Evolutionary conservation across 2,329 filamentous ascomycete genomes (phyloP), one percentile per base, ranked within the genome.

Genomic region (Fusarium sublunatum): DNA sequence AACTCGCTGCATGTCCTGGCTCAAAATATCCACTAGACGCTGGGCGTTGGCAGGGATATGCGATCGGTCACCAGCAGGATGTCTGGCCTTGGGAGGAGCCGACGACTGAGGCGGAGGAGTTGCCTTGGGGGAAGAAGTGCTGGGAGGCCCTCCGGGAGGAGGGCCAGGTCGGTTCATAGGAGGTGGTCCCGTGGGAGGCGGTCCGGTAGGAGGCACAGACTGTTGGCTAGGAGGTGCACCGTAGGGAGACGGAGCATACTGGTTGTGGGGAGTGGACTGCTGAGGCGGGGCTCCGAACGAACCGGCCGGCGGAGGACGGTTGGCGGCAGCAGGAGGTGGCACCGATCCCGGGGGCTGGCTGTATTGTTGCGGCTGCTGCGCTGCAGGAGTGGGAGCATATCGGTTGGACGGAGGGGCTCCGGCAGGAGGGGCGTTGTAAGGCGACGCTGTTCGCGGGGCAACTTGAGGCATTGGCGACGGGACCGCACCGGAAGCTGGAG

Each of bases 21-120:
- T 89, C 43, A 99, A 83, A 34, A 96, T 86, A 48, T 97, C 91
- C 50, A 91, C 93, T 68, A 99, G 83, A 45, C 87, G 88, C 73
- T 90, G 88, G 12, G 94, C 92, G 47, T 83, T 82, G 11, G 86
- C 75, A 1, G 94, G 91, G 55, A 99, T 97, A 75, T 98, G 93
- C 19, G 91, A 92, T 45, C 94, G 89, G 76, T 98, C 94, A 68
- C 94, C 94, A 38, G 91, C 78, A 80, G 93, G 91, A 73, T 95
- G 85, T 74, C 87, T 92, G 26, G 82, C 72, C 72, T 82, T 83
- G n/a, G 86, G 77, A 25, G 75, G 82, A 39, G 79, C 75, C 11
- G 81, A 76, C 58, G 77, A 76, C 5, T 83, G 78, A 32, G 83
- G 79, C 10, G 82, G 80, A 34, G 82, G 81, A 22, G 80, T 79